phyloP scores from a whole-genome alignment of 768 basidiomycete genomes.

The Tulasnella sp. region DNA sequence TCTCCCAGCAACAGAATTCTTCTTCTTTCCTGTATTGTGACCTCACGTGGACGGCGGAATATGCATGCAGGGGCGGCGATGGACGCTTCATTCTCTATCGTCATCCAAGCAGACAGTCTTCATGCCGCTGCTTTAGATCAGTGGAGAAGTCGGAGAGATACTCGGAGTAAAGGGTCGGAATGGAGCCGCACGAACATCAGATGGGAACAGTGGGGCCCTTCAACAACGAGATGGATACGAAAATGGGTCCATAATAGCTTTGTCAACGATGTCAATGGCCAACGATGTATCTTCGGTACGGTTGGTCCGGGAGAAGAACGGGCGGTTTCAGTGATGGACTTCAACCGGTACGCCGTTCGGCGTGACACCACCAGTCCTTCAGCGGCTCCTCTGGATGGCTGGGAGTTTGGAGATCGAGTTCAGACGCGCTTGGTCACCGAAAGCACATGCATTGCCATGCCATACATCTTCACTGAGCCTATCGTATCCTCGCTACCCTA shows the following conservation, averaged over 20 bases:
- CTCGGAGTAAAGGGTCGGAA: too few species aligned
- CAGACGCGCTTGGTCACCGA: conserved; percentile 1
- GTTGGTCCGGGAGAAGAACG: background rate
- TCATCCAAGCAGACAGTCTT: too few species aligned
- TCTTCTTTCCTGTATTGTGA: too few species aligned
- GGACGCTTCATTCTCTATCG: too few species aligned
- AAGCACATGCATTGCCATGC: background rate
- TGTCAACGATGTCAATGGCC: conserved; percentile 1
- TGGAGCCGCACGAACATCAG: background rate
- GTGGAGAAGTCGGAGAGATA: too few species aligned
- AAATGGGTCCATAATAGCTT: background rate
- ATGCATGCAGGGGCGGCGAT: too few species aligned
- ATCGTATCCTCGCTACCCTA: background rate
- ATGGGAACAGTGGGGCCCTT: conserved; percentile 6
- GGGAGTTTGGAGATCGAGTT: background rate
- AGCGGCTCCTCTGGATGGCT: background rate
- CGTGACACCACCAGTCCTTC: background rate
- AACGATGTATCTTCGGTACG: background rate
- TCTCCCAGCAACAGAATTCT: too few species aligned
- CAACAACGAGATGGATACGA: background rate
- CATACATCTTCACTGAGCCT: conserved; percentile 2
- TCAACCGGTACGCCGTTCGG: conserved; percentile 2
- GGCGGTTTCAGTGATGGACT: background rate
- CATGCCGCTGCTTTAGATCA: too few species aligned
- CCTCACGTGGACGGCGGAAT: too few species aligned